Evolutionary conservation across 352 stramenopile species (phyloP), one percentile per base, ranked within the genome.

Genomic region (Vaucheria bursata): DNA sequence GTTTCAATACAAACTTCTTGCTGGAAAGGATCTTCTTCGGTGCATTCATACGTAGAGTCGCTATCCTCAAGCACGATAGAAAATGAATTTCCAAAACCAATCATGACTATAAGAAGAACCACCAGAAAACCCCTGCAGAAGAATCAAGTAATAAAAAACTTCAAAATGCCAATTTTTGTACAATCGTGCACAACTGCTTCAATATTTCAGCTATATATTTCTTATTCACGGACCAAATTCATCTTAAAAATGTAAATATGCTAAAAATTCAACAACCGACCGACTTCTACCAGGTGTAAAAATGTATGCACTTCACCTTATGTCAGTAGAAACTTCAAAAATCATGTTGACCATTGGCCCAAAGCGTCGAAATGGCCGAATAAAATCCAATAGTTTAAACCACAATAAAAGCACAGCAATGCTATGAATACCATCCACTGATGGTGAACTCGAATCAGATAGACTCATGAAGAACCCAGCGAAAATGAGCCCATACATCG

Each of bases 271-370:
- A n/a, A n/a, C n/a, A n/a, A n/a, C n/a, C n/a, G n/a, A n/a, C n/a
- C n/a, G n/a, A n/a, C n/a, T n/a, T n/a, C n/a, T n/a, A n/a, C n/a
- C n/a, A n/a, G n/a, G n/a, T n/a, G n/a, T n/a, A n/a, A n/a, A n/a
- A n/a, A n/a, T n/a, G n/a, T n/a, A n/a, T 59, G 45, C 45, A 18
- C 18, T 25, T 25, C 45, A 59, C 45, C 45, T 59, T 25, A 69
- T 34, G 5, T 69, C 18, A 38, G 12, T 8, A 38, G 33, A 8
- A 18, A 38, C 33, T 38, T 34, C 33, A 38, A 38, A 38, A 8
- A 69, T 69, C 59, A 69, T 69, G 29, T 4, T 69, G 5, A 69
- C 59, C 59, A 69, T 12, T 18, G 59, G 59, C 59, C 59, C 59
- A 18, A 29, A 18, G 5, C 4, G 6, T 69, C 5, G 59, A 38